A percentile compares a stretch with the other conserved stretches of the same genome.
These are phyloP conservation scores for Yamadazyma akitaensis DNA, from an alignment of 805 yeast species.

Conservation along the genomic window DNA sequence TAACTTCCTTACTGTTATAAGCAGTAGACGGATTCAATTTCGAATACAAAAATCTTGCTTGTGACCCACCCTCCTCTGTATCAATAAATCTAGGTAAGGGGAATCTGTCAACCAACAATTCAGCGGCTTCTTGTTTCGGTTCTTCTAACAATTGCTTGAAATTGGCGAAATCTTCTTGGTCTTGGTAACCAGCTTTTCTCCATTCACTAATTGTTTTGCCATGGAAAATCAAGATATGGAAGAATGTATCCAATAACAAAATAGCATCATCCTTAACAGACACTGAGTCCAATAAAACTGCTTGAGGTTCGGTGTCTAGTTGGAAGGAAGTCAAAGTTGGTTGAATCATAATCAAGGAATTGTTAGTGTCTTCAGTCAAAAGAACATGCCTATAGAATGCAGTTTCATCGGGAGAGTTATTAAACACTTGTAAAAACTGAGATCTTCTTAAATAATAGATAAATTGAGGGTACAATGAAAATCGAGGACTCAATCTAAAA, in stretches of 20 bases:
- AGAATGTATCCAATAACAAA: slow-evolving; percentile 61
- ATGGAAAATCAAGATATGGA: slow-evolving; percentile 64
- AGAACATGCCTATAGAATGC: slow-evolving; percentile 60
- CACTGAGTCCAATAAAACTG: slow-evolving; percentile 61
- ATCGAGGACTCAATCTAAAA: slow-evolving; percentile 46
- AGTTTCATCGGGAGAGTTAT: slow-evolving; percentile 72
- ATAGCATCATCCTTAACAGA: slow-evolving; percentile 58
- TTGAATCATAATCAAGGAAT: slow-evolving; percentile 65
- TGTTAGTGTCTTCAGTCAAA: slow-evolving; percentile 57
- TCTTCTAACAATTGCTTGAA: slow-evolving; percentile 57
- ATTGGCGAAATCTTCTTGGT: slow-evolving; percentile 55
- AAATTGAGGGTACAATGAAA: slow-evolving; percentile 62
- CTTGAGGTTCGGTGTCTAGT: slow-evolving; percentile 47
- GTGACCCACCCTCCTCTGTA: slow-evolving; percentile 74
- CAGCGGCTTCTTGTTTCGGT: slow-evolving; percentile 65
- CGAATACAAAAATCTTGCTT: slow-evolving; percentile 67
- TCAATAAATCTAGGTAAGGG: slow-evolving; percentile 72
- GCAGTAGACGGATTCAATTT: slow-evolving; percentile 65
- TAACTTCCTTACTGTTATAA: slow-evolving; percentile 27
- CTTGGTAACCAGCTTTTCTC: slow-evolving; percentile 63
- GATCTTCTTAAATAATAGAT: slow-evolving; percentile 66
- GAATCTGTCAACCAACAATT: slow-evolving; percentile 59
- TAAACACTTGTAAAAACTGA: slow-evolving; percentile 61
- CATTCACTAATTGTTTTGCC: slow-evolving; percentile 67
- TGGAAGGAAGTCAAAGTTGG: slow-evolving; percentile 46